Conservation (phyloP, 1,284 basidiomycete genomes). For the Mrakiaceae sp. region DNA sequence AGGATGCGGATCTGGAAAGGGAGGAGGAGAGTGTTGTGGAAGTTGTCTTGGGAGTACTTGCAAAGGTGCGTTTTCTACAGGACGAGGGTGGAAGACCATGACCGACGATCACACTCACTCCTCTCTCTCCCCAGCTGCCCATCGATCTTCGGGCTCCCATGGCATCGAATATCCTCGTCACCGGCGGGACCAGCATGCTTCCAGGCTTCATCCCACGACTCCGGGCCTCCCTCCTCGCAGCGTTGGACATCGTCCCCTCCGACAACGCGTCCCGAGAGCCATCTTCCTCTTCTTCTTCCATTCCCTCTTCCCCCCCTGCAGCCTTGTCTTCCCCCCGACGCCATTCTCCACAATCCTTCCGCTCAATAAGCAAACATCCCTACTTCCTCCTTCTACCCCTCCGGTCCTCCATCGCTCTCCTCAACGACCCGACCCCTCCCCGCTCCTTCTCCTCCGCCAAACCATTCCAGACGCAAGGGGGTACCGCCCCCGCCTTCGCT, state of each 20-base stretch:
- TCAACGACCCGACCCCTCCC: slow-evolving; percentile 55
- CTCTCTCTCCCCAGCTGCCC: slow-evolving; percentile 49
- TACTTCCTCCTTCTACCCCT: slow-evolving; percentile 14
- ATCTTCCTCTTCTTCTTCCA: slow-evolving; percentile 24
- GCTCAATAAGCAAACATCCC: slow-evolving; percentile 7
- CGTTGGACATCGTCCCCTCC: slow-evolving; percentile 37
- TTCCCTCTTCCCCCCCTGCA: slow-evolving; percentile 32
- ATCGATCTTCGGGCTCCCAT: slow-evolving; percentile 44
- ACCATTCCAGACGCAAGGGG: neutral
- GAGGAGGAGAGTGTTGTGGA: slow-evolving; percentile 73
- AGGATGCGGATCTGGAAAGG: slow-evolving; percentile 69
- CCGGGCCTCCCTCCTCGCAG: slow-evolving; percentile 56
- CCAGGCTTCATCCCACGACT: slow-evolving; percentile 84
- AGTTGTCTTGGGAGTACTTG: slow-evolving; percentile 59
- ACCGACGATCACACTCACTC: neutral
- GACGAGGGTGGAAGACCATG: too few relatives aligned
- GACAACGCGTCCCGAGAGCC: slow-evolving; percentile 25
- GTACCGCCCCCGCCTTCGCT: slow-evolving; percentile 5
- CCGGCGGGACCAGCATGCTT: slow-evolving; percentile 80
- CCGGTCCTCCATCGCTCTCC: slow-evolving; percentile 52
- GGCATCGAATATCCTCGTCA: slow-evolving; percentile 55
- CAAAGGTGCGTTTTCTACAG: slow-evolving; percentile 47
- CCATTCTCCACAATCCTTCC: neutral
- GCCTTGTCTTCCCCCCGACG: slow-evolving; percentile 11
- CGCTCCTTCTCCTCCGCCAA: neutral